A percentile compares a stretch with the other conserved stretches of the same genome.
Conservation (phyloP, 1,284 basidiomycete genomes). For the Heterobasidion parviporum region DNA sequence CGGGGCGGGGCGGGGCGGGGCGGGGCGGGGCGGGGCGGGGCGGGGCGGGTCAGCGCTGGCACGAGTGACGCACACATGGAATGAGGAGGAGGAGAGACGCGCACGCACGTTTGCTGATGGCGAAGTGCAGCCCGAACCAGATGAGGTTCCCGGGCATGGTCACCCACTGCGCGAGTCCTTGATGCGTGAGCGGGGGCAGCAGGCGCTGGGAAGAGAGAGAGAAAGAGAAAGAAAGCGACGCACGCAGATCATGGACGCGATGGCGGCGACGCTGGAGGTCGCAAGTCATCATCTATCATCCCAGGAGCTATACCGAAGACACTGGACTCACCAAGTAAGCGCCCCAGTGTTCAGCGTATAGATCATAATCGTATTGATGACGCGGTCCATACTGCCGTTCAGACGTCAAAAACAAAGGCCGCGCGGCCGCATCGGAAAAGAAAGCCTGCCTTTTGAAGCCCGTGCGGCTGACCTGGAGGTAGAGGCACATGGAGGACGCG, state of each 20-base stretch:
- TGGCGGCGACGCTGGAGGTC: constrained; percentile 23
- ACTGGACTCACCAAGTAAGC: constrained; percentile 31
- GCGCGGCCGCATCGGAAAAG: not conserved
- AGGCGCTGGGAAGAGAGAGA: not conserved
- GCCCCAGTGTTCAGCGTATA: constrained; percentile 47
- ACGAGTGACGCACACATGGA: no score
- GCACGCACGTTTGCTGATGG: constrained; percentile 38
- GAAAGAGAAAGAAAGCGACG: constrained; percentile 8
- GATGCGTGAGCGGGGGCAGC: constrained; percentile 10
- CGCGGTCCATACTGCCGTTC: constrained; percentile 32
- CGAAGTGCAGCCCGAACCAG: constrained; percentile 42
- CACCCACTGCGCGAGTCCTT: constrained; percentile 33
- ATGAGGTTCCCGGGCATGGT: constrained; percentile 34
- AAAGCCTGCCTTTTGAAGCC: constrained; percentile 13
- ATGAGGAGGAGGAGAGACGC: not conserved
- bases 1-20: not conserved
- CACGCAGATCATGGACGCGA: constrained; percentile 37
- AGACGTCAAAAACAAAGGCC: not conserved
- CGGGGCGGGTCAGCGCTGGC: not conserved
- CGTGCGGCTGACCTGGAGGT: constrained; percentile 28
- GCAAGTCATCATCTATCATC: not conserved
- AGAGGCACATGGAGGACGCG: constrained; percentile 35
- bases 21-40: not conserved
- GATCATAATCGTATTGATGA: constrained; percentile 40
- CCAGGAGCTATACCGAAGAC: not conserved